phyloP scores from a whole-genome alignment of 371 early-diverging fungal genomes.

The Circinella umbellata region DNA sequence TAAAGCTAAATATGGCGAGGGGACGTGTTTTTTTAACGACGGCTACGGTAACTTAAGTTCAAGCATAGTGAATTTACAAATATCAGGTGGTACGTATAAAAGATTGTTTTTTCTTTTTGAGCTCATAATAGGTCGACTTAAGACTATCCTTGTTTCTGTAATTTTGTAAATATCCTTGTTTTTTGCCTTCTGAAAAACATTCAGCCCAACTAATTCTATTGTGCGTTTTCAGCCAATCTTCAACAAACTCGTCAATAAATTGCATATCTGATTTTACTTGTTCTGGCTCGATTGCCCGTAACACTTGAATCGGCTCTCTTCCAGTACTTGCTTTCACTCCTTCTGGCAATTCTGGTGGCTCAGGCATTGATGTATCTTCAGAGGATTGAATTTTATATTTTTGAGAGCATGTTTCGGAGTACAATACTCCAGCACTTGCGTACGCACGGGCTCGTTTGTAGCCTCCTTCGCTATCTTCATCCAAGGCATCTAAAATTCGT shows the following conservation, averaged over 20 bases:
- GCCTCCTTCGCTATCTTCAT: constrained; percentile 11
- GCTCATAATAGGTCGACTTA: constrained; percentile 3
- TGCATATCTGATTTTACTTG: not conserved
- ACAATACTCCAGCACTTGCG: constrained; percentile 7
- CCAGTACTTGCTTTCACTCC: not conserved
- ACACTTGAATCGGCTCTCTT: not conserved
- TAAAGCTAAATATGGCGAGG: no score
- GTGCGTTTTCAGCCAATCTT: constrained; percentile 11
- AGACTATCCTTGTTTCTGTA: constrained; percentile 1
- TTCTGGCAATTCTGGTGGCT: constrained; percentile 2
- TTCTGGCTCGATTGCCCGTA: not conserved
- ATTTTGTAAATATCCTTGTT: constrained; percentile 6
- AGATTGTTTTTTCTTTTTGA: not conserved
- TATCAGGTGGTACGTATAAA: no score
- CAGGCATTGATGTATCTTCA: not conserved
- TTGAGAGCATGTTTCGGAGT: constrained; percentile 2
- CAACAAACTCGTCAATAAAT: not conserved
- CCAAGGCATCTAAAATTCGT: constrained; percentile 6
- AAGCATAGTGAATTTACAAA: no score
- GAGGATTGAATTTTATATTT: not conserved
- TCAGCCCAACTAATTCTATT: constrained; percentile 8
- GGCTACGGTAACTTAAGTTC: no score
- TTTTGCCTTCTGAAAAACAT: constrained; percentile 5
- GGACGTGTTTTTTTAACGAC: no score
- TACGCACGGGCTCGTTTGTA: constrained; percentile 7